phyloP scores from a whole-genome alignment of 2,329 filamentous ascomycete genomes.

The Fusarium udum region DNA sequence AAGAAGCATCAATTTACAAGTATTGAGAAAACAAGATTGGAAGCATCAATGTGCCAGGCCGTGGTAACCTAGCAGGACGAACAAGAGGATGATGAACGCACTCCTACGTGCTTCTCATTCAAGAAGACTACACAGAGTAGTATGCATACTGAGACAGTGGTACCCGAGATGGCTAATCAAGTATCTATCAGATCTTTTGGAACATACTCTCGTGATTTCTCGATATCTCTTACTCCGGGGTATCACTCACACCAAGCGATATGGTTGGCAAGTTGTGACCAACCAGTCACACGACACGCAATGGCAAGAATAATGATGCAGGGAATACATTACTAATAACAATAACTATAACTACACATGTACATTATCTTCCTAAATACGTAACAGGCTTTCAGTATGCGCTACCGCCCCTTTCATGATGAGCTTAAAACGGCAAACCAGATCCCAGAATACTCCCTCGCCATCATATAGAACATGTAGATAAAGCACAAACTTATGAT shows the following conservation, averaged over 20 bases:
- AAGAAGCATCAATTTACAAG: too few species aligned
- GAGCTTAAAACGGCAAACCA: neutral
- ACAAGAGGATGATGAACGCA: neutral
- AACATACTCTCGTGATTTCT: too few species aligned
- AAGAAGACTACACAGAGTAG: neutral
- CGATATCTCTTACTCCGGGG: neutral
- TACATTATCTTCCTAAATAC: constrained; percentile 10
- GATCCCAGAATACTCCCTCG: constrained; percentile 5
- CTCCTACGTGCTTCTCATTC: neutral
- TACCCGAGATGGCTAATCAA: too few species aligned
- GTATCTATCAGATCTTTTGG: neutral
- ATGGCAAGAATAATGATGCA: neutral
- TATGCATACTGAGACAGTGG: neutral
- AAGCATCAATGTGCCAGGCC: neutral
- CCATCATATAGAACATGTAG: constrained; percentile 13
- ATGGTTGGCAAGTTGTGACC: too few species aligned
- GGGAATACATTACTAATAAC: neutral
- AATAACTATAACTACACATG: neutral
- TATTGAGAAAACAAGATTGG: neutral
- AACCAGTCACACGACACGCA: neutral
- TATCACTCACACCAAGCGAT: neutral
- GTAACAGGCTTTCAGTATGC: neutral
- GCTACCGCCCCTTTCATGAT: neutral
- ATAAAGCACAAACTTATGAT: constrained; percentile 9
- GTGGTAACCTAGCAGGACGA: neutral